A percentile compares a stretch with the other conserved stretches of the same genome.
These are phyloP conservation scores for Rhizopus stolonifer DNA, from an alignment of 371 early-diverging fungal species.

Conservation along the genomic window DNA sequence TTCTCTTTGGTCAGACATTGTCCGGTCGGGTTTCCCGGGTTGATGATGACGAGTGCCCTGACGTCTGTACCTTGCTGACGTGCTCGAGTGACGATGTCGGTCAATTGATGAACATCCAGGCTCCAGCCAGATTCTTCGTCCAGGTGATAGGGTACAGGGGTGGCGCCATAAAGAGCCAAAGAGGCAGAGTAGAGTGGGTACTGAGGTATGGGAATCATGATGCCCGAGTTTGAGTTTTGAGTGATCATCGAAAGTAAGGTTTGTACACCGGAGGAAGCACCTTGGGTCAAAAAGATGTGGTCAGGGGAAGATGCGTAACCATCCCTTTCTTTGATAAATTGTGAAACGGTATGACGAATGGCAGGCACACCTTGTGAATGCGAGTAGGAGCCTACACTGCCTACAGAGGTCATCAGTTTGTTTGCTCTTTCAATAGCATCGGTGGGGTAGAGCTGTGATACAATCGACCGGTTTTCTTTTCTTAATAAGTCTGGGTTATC, in stretches of 20 bases:
- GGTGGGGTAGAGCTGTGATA: constrained; percentile 65
- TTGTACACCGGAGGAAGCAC: constrained; percentile 86
- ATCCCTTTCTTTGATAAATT: constrained; percentile 83
- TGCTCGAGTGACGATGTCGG: constrained; percentile 54
- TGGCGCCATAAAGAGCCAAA: constrained; percentile 72
- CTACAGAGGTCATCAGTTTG: constrained; percentile 62
- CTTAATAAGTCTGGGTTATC: constrained; percentile 85
- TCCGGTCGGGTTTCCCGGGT: constrained; percentile 97
- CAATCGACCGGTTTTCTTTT: constrained; percentile 47
- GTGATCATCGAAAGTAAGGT: constrained; percentile 79
- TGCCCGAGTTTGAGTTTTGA: constrained; percentile 71
- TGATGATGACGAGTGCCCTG: constrained; percentile 90
- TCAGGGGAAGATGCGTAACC: constrained; percentile 69
- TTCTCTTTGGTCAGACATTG: constrained; percentile 74
- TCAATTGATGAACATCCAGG: constrained; percentile 64
- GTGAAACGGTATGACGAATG: constrained; percentile 85
- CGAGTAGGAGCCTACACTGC: constrained; percentile 89
- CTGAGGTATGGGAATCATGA: constrained; percentile 97
- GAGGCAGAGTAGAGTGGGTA: constrained; percentile 95
- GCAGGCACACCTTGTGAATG: constrained; percentile 90
- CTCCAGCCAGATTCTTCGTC: constrained; percentile 85
- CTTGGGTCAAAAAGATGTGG: constrained; percentile 87
- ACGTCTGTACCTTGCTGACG: constrained; percentile 75
- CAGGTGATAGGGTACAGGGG: constrained; percentile 84
- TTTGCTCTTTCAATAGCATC: constrained; percentile 90